These are phyloP conservation scores for Rhizoctonia solani DNA, from an alignment of 1,284 basidiomycete species.

Conservation along the genomic window DNA sequence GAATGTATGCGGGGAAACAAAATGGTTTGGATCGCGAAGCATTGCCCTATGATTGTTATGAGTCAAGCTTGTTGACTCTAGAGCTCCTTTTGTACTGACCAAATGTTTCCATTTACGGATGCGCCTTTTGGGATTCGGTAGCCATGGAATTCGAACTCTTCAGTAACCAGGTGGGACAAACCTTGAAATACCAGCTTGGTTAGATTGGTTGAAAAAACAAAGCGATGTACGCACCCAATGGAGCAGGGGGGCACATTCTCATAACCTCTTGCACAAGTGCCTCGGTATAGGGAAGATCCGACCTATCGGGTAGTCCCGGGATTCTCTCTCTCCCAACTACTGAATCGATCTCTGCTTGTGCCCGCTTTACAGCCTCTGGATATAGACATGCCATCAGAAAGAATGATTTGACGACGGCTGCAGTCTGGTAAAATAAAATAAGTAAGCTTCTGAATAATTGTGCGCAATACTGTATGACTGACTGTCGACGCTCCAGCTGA, in stretches of 20 bases:
- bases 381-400: constrained; percentile 28
- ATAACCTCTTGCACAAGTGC: constrained; percentile 37
- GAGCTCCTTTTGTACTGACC: background rate
- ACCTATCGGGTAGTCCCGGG: constrained; percentile 34
- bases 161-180: background rate
- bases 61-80: background rate
- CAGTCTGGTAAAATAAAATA: no score
- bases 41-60: background rate
- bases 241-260: background rate
- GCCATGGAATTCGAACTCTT: background rate
- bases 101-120: background rate
- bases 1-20: background rate
- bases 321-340: constrained; percentile 29
- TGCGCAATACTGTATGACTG: no score
- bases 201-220: background rate
- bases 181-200: background rate
- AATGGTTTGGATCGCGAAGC: background rate
- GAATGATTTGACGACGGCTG: constrained; percentile 2
- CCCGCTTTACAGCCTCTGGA: constrained; percentile 2
- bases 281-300: constrained; percentile 36
- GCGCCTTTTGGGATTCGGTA: background rate
- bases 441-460: no score
- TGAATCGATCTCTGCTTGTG: constrained; percentile 37
- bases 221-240: background rate
- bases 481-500: no score